A percentile compares a stretch with the other conserved stretches of the same genome.
Conservation (phyloP, 2,329 filamentous ascomycete species). For the Didymellaceae sp. region DNA sequence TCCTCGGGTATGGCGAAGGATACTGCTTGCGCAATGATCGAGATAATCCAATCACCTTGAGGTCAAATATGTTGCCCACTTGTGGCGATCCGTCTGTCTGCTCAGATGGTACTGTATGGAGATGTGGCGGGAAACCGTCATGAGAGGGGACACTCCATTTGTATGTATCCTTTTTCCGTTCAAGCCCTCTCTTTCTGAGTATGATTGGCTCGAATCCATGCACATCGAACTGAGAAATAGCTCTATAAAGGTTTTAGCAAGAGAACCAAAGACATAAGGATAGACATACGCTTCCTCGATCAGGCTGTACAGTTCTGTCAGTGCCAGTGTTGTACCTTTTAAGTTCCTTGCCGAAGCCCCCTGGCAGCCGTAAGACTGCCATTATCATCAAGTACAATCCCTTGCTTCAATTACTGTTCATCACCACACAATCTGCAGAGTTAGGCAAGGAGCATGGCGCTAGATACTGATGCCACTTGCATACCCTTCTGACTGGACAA, state of each 20-base stretch:
- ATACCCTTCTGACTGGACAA: no score
- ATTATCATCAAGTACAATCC: slow-evolving; percentile 3
- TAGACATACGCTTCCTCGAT: slow-evolving; percentile 10
- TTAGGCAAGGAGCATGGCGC: no score
- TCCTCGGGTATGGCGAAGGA: slow-evolving; percentile 11
- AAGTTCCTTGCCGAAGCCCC: slow-evolving; percentile 9
- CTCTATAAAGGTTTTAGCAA: not conserved
- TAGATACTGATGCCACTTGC: no score
- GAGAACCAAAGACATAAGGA: no score
- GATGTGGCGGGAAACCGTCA: slow-evolving; percentile 8
- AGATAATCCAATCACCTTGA: not conserved
- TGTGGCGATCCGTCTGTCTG: slow-evolving; percentile 1
- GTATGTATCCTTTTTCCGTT: slow-evolving; percentile 6
- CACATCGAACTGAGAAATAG: slow-evolving; percentile 8
- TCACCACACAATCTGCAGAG: no score
- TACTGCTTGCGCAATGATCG: not conserved
- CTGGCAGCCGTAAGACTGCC: not conserved
- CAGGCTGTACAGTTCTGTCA: slow-evolving; percentile 15
- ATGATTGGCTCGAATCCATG: slow-evolving; percentile 18
- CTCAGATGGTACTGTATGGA: slow-evolving; percentile 1
- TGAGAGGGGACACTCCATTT: slow-evolving; percentile 6
- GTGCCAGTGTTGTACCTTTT: slow-evolving; percentile 10
- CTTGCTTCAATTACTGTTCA: slow-evolving; percentile 13
- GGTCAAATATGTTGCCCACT: slow-evolving; percentile 6
- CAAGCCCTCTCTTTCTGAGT: slow-evolving; percentile 5